These are phyloP conservation scores for Blechomonas ayalai DNA, from an alignment of 208 protist genomes.

Conservation along the genomic window DNA sequence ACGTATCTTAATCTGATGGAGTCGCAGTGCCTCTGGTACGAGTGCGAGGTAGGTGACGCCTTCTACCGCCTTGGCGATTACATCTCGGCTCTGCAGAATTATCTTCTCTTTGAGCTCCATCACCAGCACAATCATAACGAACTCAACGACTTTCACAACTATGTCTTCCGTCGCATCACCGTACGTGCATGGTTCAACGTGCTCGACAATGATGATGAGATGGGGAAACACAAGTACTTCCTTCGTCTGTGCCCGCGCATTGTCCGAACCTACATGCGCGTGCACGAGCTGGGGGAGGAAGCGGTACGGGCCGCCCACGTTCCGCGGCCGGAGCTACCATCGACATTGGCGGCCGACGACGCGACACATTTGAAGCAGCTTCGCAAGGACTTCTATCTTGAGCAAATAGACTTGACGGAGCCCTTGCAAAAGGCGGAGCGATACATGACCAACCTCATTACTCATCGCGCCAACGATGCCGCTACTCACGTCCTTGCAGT, in stretches of 20 bases:
- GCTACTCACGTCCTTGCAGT: conserved; percentile 60
- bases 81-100: conserved; percentile 89
- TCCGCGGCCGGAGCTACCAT: conserved; percentile 45
- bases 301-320: conserved; percentile 59
- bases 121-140: conserved; percentile 91
- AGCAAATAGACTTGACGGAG: conserved; percentile 52
- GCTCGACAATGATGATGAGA: conserved; percentile 68
- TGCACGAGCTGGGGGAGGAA: conserved; percentile 63
- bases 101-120: conserved; percentile 88
- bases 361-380: conserved; percentile 54
- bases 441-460: conserved; percentile 58
- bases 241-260: conserved; percentile 58
- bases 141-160: conserved; percentile 97
- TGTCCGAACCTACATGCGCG: conserved; percentile 69
- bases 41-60: conserved; percentile 85
- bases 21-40: conserved; percentile 97
- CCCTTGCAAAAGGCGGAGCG: conserved; percentile 69
- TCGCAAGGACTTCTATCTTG: conserved; percentile 48
- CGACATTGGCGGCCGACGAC: conserved; percentile 34
- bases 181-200: conserved; percentile 94
- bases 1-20: conserved; percentile 81
- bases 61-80: conserved; percentile 77
- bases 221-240: conserved; percentile 75
- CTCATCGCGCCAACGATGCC: conserved; percentile 22
- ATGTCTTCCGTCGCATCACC: conserved; percentile 93